Conservation (phyloP, 805 yeast genomes). For the Sugiyamaella chiloensis region DNA sequence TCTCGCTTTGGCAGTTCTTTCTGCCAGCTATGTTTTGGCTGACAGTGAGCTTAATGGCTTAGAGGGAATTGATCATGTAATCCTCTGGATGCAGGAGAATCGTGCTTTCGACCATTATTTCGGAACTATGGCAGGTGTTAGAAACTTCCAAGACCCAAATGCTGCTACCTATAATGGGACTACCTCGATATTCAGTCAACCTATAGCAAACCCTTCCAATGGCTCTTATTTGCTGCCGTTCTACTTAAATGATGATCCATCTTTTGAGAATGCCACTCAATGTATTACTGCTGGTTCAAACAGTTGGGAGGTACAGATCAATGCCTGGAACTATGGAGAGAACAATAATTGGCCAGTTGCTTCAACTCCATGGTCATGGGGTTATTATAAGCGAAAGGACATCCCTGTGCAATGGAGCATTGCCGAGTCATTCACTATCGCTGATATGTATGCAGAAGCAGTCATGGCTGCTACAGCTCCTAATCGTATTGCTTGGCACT, state of each 20-base stretch:
- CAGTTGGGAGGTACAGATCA: constrained; percentile 25
- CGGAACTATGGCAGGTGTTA: constrained; percentile 30
- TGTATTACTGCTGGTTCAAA: constrained; percentile 24
- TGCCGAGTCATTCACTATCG: constrained; percentile 26
- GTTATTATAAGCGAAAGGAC: constrained; percentile 21
- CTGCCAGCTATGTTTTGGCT: constrained; percentile 7
- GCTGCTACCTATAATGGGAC: constrained; percentile 14
- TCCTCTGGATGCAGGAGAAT: constrained; percentile 29
- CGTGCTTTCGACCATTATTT: constrained; percentile 29
- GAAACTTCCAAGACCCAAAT: constrained; percentile 29
- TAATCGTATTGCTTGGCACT: constrained; percentile 27
- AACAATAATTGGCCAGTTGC: constrained; percentile 25
- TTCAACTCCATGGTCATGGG: constrained; percentile 25
- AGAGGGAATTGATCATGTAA: constrained; percentile 20
- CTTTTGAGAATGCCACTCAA: constrained; percentile 20
- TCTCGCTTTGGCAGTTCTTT: background rate
- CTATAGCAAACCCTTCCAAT: constrained; percentile 11
- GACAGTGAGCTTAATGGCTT: constrained; percentile 3
- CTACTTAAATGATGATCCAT: constrained; percentile 18
- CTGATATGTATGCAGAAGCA: constrained; percentile 27
- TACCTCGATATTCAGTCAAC: constrained; percentile 23
- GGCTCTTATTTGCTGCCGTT: constrained; percentile 23
- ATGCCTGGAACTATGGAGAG: constrained; percentile 26
- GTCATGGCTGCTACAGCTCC: constrained; percentile 29
- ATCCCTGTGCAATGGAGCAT: constrained; percentile 24